A percentile compares a stretch with the other conserved stretches of the same genome.
Evolutionary conservation across 306 rosid genomes (phyloP).

Genomic region (Dalbergia oliveri): DNA sequence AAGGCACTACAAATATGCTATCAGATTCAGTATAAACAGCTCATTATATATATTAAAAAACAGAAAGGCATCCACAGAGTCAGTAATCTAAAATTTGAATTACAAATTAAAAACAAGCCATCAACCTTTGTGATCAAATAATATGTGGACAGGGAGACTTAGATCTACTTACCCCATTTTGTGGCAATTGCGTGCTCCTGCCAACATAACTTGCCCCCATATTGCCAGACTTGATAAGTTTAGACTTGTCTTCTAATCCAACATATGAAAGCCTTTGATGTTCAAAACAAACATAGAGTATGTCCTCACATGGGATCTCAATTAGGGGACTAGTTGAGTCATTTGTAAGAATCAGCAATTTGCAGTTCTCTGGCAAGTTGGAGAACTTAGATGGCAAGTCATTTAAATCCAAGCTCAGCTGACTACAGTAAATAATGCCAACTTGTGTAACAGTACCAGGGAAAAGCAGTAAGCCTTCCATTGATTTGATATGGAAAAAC

Average conservation of each 20-base stretch:
- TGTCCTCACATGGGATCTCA: conserved; percentile 79
- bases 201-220: conserved; percentile 49
- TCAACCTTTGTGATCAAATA: conserved; percentile 29
- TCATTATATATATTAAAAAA: neutral
- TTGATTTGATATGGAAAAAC: conserved; percentile 66
- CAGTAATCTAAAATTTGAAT: conserved; percentile 5
- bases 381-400: conserved; percentile 52
- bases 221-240: conserved; percentile 51
- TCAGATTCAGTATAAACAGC: neutral
- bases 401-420: conserved; percentile 45
- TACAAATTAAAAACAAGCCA: conserved; percentile 13
- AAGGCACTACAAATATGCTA: conserved; percentile 17
- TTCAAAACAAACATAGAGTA: conserved; percentile 65
- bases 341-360: conserved; percentile 72
- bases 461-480: conserved; percentile 81
- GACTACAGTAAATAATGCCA: conserved; percentile 72
- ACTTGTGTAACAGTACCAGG: conserved; percentile 82
- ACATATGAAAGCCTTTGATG: conserved; percentile 57
- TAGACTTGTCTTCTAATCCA: conserved; percentile 56
- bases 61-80: conserved; percentile 13
- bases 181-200: conserved; percentile 48
- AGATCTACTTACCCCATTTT: conserved; percentile 59
- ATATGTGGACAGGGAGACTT: conserved; percentile 6
- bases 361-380: conserved; percentile 60
- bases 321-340: conserved; percentile 73